Evolutionary conservation across 805 yeast species (phyloP).

Genomic region (Candida xyloterini): DNA sequence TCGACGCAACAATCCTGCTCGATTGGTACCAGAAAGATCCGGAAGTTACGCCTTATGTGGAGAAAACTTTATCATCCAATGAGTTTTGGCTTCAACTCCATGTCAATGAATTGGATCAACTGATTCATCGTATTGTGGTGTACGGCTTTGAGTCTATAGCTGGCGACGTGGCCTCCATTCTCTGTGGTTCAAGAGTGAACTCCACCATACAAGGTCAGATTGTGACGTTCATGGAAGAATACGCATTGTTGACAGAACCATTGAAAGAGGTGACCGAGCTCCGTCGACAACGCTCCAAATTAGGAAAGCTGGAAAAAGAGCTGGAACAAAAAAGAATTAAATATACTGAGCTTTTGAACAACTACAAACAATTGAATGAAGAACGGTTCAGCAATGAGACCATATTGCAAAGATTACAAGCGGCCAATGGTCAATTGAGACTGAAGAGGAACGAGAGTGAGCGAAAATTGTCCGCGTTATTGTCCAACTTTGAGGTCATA

Average conservation of each 20-base stretch:
- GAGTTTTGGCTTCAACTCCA: constrained; percentile 23
- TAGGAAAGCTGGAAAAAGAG: constrained; percentile 14
- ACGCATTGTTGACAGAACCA: constrained; percentile 5
- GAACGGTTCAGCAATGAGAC: constrained; percentile 30
- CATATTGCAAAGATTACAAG: constrained; percentile 19
- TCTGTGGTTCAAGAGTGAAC: constrained; percentile 4
- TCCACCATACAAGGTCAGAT: constrained; percentile 3
- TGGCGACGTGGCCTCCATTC: constrained; percentile 17
- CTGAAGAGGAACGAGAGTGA: constrained; percentile 13
- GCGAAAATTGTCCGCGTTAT: constrained; percentile 20
- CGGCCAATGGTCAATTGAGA: constrained; percentile 20
- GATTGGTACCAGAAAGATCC: constrained; percentile 9
- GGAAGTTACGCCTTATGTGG: constrained; percentile 16
- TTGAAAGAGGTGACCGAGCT: constrained; percentile 5
- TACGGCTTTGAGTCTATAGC: constrained; percentile 26
- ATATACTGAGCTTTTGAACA: constrained; percentile 30
- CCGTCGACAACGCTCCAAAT: constrained; percentile 13
- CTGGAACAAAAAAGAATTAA: constrained; percentile 14
- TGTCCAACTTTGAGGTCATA: constrained; percentile 34
- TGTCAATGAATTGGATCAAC: constrained; percentile 10
- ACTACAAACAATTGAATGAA: constrained; percentile 34
- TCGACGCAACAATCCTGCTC: constrained; percentile 16
- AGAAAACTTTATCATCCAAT: constrained; percentile 7
- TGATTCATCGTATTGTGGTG: constrained; percentile 20
- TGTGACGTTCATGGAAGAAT: constrained; percentile 14